Evolutionary conservation across 2,329 filamentous ascomycete genomes (phyloP), one percentile per base, ranked within the genome.

Genomic region (Aureobasidium subglaciale): DNA sequence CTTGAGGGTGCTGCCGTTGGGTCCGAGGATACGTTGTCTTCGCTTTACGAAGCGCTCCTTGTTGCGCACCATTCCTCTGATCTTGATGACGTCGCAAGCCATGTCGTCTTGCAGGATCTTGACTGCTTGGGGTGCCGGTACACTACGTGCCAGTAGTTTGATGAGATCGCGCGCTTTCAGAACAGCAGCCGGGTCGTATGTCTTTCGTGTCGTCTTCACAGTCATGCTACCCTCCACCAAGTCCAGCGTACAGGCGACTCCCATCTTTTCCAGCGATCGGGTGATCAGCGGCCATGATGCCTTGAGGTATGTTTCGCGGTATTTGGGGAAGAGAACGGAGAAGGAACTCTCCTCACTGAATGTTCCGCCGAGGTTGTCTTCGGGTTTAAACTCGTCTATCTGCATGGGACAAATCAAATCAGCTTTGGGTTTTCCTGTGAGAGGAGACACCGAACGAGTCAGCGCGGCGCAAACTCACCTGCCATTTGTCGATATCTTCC

Each of bases 401-500:
- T 86, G 65, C 13, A 8, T 4, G 5, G 22, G 43, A 52, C 6
- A 7, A 37, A 49, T 15, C 53, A 64, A 15, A 27, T 53, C 37
- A 53, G 50, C 38, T 34, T 27, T 43, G 32, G 24, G 35, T 13
- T 50, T 50, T 29, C 38, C 15, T n/a, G 15, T 16, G 18, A 5
- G 5, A 13, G 4, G 15, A 8, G 18, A 25, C n/a, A n/a, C n/a
- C n/a, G n/a, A n/a, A n/a, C 0, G 9, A n/a, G 6, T 15, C 3
- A 1, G 25, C 6, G 22, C 6, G 3, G 25, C 25, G 42, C 25
- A 20, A 32, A 25, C 43, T 9, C 35, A 56, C 84, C 78, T 90
- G 92, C 90, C 90, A 97, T 71, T 96, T 95, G 75, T 97, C 92
- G 61, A 97, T 89, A 67, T 96, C 93, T 60, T 95, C 91, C 56